phyloP scores from a whole-genome alignment of 1,284 basidiomycete species.

The Sporisorium exsertum region DNA sequence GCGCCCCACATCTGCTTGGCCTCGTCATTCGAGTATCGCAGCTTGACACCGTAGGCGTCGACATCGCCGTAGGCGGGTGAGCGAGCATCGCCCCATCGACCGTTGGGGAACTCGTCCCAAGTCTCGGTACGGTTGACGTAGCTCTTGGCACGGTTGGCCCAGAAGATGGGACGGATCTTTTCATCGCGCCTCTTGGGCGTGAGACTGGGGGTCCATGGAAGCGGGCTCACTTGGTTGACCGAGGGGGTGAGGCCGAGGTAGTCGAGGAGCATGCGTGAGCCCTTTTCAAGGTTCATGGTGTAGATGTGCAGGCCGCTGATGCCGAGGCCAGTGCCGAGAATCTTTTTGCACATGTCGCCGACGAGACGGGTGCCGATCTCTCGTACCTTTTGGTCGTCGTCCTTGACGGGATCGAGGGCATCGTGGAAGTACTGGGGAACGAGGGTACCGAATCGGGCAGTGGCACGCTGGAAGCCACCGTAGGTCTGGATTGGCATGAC shows the following conservation, averaged over 20 bases:
- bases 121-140: conserved; percentile 68
- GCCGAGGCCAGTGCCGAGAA: conserved; percentile 59
- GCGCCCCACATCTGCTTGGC: conserved; percentile 71
- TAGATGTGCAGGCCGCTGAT: conserved; percentile 68
- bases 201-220: conserved; percentile 67
- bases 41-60: conserved; percentile 82
- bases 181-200: conserved; percentile 68
- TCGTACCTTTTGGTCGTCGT: conserved; percentile 67
- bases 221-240: conserved; percentile 63
- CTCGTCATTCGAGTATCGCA: conserved; percentile 79
- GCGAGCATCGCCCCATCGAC: conserved; percentile 94
- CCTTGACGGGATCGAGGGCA: conserved; percentile 87
- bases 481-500: conserved; percentile 98
- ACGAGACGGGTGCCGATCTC: conserved; percentile 60
- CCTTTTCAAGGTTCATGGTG: conserved; percentile 69
- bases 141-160: conserved; percentile 67
- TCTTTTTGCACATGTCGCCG: conserved; percentile 67
- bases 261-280: conserved; percentile 68
- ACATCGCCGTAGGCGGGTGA: conserved; percentile 97
- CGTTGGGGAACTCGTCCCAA: conserved; percentile 99
- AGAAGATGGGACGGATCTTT: conserved; percentile 68
- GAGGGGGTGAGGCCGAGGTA: conserved; percentile 65
- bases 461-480: conserved; percentile 94
- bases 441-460: conserved; percentile 83
- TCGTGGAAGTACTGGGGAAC: conserved; percentile 86